A percentile compares a stretch with the other conserved stretches of the same genome.
phyloP scores from a whole-genome alignment of 1,139 yeast species.

The Hyphopichia pseudoburtonii region DNA sequence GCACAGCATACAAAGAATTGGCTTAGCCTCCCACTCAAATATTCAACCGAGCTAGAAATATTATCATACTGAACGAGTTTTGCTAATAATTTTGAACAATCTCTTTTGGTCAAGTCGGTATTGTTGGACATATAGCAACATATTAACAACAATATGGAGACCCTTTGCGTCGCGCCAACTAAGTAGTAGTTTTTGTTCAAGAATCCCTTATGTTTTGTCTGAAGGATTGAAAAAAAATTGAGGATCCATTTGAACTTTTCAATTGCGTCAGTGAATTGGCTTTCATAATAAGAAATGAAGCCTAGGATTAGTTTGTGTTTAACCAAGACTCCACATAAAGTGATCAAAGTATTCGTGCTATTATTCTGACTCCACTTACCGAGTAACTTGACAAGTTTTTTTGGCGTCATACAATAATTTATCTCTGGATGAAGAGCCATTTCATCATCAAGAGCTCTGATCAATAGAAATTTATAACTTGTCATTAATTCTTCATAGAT shows the following conservation, averaged over 20 bases:
- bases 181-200: conserved; percentile 14
- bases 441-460: conserved; percentile 12
- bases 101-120: conserved; percentile 11
- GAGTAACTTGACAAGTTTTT: conserved; percentile 12
- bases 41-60: conserved; percentile 14
- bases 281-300: conserved; percentile 11
- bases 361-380: conserved; percentile 10
- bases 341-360: conserved; percentile 2
- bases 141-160: conserved; percentile 12
- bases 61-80: conserved; percentile 9
- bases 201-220: conserved; percentile 8
- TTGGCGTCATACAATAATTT: conserved; percentile 13
- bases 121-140: conserved; percentile 16
- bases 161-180: conserved; percentile 12
- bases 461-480: conserved; percentile 7
- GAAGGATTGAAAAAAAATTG: conserved; percentile 13
- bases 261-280: conserved; percentile 10
- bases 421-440: conserved; percentile 15
- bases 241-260: conserved; percentile 21
- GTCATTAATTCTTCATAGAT: conserved; percentile 16
- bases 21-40: conserved; percentile 15
- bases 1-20: conserved; percentile 20
- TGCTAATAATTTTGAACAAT: conserved; percentile 11
- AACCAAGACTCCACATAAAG: conserved; percentile 11
- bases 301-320: conserved; percentile 17